Conservation (phyloP, 2,329 filamentous ascomycete species). For the Calonectria montana region DNA sequence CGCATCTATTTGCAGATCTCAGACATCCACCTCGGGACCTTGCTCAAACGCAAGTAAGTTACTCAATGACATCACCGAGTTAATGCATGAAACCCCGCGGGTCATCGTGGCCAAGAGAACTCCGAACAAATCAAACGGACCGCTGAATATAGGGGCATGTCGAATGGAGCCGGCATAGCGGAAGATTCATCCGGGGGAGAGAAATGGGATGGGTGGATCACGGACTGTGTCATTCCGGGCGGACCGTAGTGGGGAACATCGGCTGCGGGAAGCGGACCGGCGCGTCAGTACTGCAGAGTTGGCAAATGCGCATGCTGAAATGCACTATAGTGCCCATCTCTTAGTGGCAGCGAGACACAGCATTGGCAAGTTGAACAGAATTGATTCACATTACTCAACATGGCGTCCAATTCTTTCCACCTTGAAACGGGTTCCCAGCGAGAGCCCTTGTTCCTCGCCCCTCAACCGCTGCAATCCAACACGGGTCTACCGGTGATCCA, state of each 20-base stretch:
- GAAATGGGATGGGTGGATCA: background rate
- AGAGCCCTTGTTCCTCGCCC: conserved; percentile 6
- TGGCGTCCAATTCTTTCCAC: background rate
- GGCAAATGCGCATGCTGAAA: background rate
- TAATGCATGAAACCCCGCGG: too few relatives aligned
- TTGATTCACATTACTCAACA: background rate
- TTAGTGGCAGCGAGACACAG: background rate
- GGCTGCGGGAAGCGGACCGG: background rate
- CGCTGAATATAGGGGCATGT: background rate
- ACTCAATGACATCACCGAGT: too few relatives aligned
- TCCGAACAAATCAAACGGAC: background rate
- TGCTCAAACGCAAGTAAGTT: too few relatives aligned
- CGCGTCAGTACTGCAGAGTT: background rate
- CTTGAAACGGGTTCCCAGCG: background rate
- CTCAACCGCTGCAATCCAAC: background rate
- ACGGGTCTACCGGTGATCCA: conserved; percentile 39
- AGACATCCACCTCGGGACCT: too few relatives aligned
- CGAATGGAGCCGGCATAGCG: background rate
- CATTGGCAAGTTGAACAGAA: background rate
- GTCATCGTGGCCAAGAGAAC: too few relatives aligned
- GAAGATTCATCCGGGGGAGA: background rate
- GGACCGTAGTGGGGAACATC: background rate
- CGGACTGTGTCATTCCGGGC: background rate
- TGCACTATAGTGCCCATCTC: background rate
- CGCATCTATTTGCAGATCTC: too few relatives aligned